Evolutionary conservation across 192 early-diverging fungal genomes (phyloP).

Genomic region (Podila epicladia): DNA sequence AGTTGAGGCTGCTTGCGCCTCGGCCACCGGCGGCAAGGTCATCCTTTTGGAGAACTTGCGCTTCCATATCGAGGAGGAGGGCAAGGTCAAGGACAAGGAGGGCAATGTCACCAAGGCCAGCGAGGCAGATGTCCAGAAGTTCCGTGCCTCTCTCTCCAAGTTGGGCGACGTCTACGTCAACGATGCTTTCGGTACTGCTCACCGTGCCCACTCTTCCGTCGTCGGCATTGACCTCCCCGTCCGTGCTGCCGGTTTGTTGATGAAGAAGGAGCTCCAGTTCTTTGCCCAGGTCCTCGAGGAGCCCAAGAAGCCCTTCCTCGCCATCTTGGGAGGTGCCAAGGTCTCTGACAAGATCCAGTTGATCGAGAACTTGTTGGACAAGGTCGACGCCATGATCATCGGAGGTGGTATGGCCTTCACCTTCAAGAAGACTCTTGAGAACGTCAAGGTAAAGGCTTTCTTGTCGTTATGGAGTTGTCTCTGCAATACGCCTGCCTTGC

Average conservation of each 20-base stretch:
- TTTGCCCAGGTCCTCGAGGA: slow-evolving; percentile 96
- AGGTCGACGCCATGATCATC: slow-evolving; percentile 87
- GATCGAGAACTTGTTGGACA: slow-evolving; percentile 97
- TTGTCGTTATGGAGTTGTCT: not conserved
- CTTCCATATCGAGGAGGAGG: slow-evolving; percentile 99
- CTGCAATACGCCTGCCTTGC: not conserved
- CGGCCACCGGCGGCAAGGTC: slow-evolving; percentile 76
- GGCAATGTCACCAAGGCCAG: slow-evolving; percentile 93
- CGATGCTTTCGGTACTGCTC: slow-evolving; percentile 99
- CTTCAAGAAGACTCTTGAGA: slow-evolving; percentile 91
- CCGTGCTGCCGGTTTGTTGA: slow-evolving; percentile 94
- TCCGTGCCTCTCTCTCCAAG: slow-evolving; percentile 92
- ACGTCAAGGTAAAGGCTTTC: slow-evolving; percentile 69
- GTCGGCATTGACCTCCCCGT: slow-evolving; percentile 93
- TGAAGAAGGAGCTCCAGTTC: slow-evolving; percentile 99
- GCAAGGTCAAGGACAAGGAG: slow-evolving; percentile 88
- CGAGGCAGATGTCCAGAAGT: slow-evolving; percentile 80
- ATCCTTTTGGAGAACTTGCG: slow-evolving; percentile 97
- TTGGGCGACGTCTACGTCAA: slow-evolving; percentile 98
- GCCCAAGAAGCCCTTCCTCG: slow-evolving; percentile 93
- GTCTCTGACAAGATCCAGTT: slow-evolving; percentile 99
- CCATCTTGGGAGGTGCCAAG: slow-evolving; percentile 98
- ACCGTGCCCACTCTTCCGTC: slow-evolving; percentile 98
- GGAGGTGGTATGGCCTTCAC: slow-evolving; percentile 98
- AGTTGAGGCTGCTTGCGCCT: slow-evolving; percentile 81